phyloP scores from a whole-genome alignment of 2,329 filamentous ascomycete species.

The Penicillium sp. region DNA sequence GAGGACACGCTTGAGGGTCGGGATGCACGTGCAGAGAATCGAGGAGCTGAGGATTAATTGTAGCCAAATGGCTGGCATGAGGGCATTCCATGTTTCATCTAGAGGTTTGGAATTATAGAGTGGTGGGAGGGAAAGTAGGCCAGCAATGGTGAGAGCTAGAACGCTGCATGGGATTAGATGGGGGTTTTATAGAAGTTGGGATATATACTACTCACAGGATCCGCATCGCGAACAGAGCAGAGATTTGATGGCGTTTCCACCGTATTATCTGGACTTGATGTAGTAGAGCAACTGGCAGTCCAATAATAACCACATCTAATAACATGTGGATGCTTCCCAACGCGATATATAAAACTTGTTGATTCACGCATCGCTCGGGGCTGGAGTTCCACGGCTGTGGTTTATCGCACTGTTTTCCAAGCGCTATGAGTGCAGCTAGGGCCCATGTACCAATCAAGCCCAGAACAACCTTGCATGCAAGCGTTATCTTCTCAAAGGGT shows the following conservation, averaged over 20 bases:
- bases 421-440: conserved; percentile 4
- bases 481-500: conserved; percentile 3
- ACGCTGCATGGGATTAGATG: conserved; percentile 5
- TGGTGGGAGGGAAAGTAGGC: conserved; percentile 2
- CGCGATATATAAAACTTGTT: conserved; percentile 7
- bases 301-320: conserved; percentile 9
- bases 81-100: conserved; percentile 8
- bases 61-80: conserved; percentile 13
- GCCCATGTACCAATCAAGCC: conserved; percentile 4
- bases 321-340: conserved; percentile 3
- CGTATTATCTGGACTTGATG: conserved; percentile 12
- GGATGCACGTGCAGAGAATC: conserved; percentile 11
- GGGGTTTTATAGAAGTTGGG: neutral
- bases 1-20: conserved; percentile 10
- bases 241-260: conserved; percentile 10
- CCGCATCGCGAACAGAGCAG: conserved; percentile 10
- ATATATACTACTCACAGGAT: conserved; percentile 3
- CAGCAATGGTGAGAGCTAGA: conserved; percentile 8
- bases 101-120: neutral
- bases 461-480: conserved; percentile 7
- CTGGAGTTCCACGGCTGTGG: conserved; percentile 6
- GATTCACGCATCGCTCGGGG: conserved; percentile 6
- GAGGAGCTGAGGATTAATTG: conserved; percentile 11
- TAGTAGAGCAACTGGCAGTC: conserved; percentile 4
- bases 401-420: conserved; percentile 7